Percentiles rank a stretch among this genome's conserved stretches.
Conservation (phyloP, 345 rosid genomes). For the Pugionium cornutum region DNA sequence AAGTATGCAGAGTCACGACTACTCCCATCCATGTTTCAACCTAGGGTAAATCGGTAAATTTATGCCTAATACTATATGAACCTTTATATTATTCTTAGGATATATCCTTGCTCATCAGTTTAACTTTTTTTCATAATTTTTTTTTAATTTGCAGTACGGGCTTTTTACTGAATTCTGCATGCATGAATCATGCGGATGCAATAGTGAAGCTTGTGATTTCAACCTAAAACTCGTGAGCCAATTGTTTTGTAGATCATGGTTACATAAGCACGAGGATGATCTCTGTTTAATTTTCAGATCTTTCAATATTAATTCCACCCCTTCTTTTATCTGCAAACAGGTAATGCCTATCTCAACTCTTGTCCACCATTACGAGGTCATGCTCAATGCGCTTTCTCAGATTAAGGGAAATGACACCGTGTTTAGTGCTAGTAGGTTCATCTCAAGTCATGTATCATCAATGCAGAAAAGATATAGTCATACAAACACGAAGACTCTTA, state of each 20-base stretch:
- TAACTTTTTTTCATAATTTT: background rate
- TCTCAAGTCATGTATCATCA: slow-evolving; percentile 30
- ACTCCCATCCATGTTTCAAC: slow-evolving; percentile 53
- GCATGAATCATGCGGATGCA: slow-evolving; percentile 62
- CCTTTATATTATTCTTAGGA: slow-evolving; percentile 22
- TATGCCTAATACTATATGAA: slow-evolving; percentile 5
- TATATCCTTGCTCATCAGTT: slow-evolving; percentile 26
- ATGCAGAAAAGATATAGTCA: slow-evolving; percentile 39
- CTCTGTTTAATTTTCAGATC: background rate
- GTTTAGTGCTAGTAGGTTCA: slow-evolving; percentile 21
- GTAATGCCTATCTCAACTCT: slow-evolving; percentile 69
- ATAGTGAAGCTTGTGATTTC: slow-evolving; percentile 46
- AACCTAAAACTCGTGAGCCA: slow-evolving; percentile 66
- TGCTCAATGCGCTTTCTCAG: slow-evolving; percentile 43
- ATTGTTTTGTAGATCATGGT: slow-evolving; percentile 21
- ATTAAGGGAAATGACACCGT: slow-evolving; percentile 28
- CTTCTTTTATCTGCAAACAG: slow-evolving; percentile 40
- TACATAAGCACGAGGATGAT: background rate
- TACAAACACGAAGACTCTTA: slow-evolving; percentile 51
- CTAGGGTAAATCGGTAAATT: slow-evolving; percentile 68
- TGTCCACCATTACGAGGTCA: slow-evolving; percentile 55
- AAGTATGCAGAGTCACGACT: slow-evolving; percentile 57
- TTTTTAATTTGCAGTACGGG: slow-evolving; percentile 56
- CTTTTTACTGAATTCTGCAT: slow-evolving; percentile 60
- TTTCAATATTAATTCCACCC: slow-evolving; percentile 6